phyloP scores from a whole-genome alignment of 2,329 filamentous ascomycete species.

The Sordariomycetes sp. region DNA sequence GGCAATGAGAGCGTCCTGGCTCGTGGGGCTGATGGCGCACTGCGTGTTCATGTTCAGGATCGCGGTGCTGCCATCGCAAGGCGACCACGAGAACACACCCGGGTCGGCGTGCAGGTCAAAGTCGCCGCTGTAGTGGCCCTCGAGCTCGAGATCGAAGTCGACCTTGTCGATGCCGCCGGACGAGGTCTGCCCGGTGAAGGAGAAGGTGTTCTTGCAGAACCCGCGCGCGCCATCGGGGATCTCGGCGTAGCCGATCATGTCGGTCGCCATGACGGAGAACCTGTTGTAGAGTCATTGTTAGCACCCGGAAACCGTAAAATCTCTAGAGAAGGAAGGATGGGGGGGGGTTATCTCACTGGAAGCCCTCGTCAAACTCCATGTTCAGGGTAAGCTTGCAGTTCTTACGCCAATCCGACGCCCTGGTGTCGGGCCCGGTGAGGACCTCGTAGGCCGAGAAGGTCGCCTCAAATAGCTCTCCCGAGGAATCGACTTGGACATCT shows the following conservation, averaged over 20 bases:
- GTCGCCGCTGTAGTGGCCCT: slow-evolving; percentile 11
- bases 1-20: slow-evolving; percentile 13
- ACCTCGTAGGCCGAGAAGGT: slow-evolving; percentile 15
- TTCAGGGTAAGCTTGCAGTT: slow-evolving; percentile 17
- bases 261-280: slow-evolving; percentile 14
- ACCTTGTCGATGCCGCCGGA: slow-evolving; percentile 9
- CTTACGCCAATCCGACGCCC: slow-evolving; percentile 13
- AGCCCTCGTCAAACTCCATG: slow-evolving; percentile 13
- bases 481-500: slow-evolving; percentile 14
- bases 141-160: slow-evolving; percentile 9
- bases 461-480: slow-evolving; percentile 14
- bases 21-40: slow-evolving; percentile 12
- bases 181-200: slow-evolving; percentile 12
- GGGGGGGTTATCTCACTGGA: slow-evolving; percentile 10
- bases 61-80: slow-evolving; percentile 14
- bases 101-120: slow-evolving; percentile 12
- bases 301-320: not conserved
- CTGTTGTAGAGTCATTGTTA: slow-evolving; percentile 3
- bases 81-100: slow-evolving; percentile 13
- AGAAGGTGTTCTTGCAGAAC: slow-evolving; percentile 14
- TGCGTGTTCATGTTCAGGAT: slow-evolving; percentile 18
- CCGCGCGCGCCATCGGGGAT: slow-evolving; percentile 12
- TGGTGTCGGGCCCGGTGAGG: slow-evolving; percentile 12
- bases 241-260: slow-evolving; percentile 16
- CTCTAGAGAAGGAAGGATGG: not conserved